phyloP scores from a whole-genome alignment of 352 stramenopile genomes.

The Phytophthora pluvialis region DNA sequence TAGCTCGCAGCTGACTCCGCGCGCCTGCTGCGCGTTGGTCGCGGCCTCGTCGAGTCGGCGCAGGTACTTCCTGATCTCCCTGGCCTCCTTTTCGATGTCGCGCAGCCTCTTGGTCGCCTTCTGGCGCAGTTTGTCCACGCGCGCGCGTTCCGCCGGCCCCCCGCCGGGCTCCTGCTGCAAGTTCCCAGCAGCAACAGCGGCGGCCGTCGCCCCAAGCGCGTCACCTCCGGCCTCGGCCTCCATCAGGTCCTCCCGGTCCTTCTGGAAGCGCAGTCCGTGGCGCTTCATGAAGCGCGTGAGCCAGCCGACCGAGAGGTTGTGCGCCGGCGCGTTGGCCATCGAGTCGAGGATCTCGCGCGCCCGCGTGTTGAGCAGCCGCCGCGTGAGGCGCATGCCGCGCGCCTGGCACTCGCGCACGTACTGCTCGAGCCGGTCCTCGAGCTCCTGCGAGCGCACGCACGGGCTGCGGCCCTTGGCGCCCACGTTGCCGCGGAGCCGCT shows the following conservation, averaged over 20 bases:
- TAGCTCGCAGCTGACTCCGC: not conserved
- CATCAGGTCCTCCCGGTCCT: slow-evolving; percentile 5
- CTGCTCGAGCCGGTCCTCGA: slow-evolving; percentile 21
- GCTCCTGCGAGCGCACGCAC: slow-evolving; percentile 26
- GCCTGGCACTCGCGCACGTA: slow-evolving; percentile 15
- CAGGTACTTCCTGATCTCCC: slow-evolving; percentile 30
- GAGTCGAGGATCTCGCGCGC: slow-evolving; percentile 26
- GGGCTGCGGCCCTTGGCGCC: slow-evolving; percentile 15
- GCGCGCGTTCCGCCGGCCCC: slow-evolving; percentile 2
- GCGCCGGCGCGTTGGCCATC: slow-evolving; percentile 21
- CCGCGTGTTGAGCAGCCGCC: slow-evolving; percentile 12
- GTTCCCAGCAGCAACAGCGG: not conserved
- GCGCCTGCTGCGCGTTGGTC: not conserved
- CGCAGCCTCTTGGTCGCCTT: slow-evolving; percentile 27
- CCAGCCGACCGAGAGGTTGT: slow-evolving; percentile 32
- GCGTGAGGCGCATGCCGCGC: slow-evolving; percentile 14
- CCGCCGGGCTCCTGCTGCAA: not conserved
- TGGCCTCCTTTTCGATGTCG: slow-evolving; percentile 33
- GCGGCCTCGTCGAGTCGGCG: slow-evolving; percentile 15
- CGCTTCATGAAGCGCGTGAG: slow-evolving; percentile 37
- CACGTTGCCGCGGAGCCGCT: slow-evolving; percentile 9
- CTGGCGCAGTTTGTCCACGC: slow-evolving; percentile 21
- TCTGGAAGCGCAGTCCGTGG: slow-evolving; percentile 29
- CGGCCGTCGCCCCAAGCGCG: not conserved
- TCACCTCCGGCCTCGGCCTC: not conserved